phyloP scores from a whole-genome alignment of 2,329 filamentous ascomycete species.

The Plectosphaerella plurivora region DNA sequence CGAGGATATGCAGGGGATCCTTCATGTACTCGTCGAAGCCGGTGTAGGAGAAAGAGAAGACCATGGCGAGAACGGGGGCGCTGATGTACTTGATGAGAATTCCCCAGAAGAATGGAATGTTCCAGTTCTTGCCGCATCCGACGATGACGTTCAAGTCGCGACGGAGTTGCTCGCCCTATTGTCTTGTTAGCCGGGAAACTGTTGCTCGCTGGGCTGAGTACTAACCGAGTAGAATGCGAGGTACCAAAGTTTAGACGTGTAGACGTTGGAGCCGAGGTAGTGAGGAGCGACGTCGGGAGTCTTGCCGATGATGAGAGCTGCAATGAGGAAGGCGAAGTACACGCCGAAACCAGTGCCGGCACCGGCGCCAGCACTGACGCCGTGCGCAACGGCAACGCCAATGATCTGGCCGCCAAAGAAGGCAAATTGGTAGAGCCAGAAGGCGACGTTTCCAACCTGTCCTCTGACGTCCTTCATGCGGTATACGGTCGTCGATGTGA shows the following conservation, averaged over 20 bases:
- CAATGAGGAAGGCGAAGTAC: slow-evolving; percentile 36
- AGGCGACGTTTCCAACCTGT: slow-evolving; percentile 37
- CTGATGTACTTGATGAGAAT: slow-evolving; percentile 45
- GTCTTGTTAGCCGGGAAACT: background rate
- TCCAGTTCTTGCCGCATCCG: slow-evolving; percentile 51
- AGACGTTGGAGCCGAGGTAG: slow-evolving; percentile 33
- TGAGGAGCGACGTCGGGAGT: slow-evolving; percentile 36
- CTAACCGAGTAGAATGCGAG: slow-evolving; percentile 53
- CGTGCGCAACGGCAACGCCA: slow-evolving; percentile 46
- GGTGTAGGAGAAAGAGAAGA: slow-evolving; percentile 48
- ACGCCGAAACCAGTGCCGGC: slow-evolving; percentile 48
- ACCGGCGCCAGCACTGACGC: slow-evolving; percentile 35
- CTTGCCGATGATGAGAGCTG: slow-evolving; percentile 33
- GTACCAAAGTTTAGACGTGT: slow-evolving; percentile 43
- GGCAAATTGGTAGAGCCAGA: slow-evolving; percentile 41
- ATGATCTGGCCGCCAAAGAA: slow-evolving; percentile 50
- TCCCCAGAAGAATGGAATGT: slow-evolving; percentile 46
- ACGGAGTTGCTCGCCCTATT: slow-evolving; percentile 50
- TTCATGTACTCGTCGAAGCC: slow-evolving; percentile 38
- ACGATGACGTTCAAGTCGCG: slow-evolving; percentile 51
- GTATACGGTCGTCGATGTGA: slow-evolving; percentile 48
- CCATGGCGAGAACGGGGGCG: slow-evolving; percentile 44
- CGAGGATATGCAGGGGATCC: slow-evolving; percentile 45
- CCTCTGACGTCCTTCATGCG: slow-evolving; percentile 43
- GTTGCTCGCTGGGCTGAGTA: background rate